Evolutionary conservation across 371 early-diverging fungal genomes (phyloP), one percentile per base, ranked within the genome.

Genomic region (Apophysomyces variabilis): DNA sequence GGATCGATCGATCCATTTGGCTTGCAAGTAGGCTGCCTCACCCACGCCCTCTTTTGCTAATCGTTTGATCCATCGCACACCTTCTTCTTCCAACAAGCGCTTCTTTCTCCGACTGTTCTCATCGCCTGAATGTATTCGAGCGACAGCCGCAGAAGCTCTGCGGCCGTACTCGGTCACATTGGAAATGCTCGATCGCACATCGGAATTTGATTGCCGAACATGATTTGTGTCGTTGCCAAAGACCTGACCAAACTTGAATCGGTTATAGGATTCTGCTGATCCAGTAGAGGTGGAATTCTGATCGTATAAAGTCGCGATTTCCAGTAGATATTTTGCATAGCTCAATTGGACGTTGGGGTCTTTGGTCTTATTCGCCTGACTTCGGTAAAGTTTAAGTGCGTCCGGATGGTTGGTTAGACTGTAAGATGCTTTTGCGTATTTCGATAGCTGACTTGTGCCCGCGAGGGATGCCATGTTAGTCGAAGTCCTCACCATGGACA

Each of bases 321-420:
- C 87, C 8, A 92, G 76, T 35, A 92, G 69, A 61, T 89, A 91
- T 58, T 89, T 87, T 26, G 93, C 95, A 80, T 93, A 95, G 43
- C 86, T 89, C 18, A 94, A 78, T 76, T 92, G 94, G 18, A 90
- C 85, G 7, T 73, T 82, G 0, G 92, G 90, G 74, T 94, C 94
- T 38, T 83, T 82, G 61, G 87, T 89, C 44, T 84, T 84, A 72
- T 86, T 88, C 5, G 93, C 93, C 54, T 88, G 85, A 37, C 86
- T 85, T 3, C 90, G 85, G 65, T 90, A 90, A 61, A 81, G 76
- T 66, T 82, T 76, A 43, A 88, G 64, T 1, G 84, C 83, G 21
- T 76, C 77, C 38, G 74, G 80, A 9, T 80, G 78, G 67, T 80
- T 82, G 36, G 85, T 79, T 47, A 88, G 76, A 14, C 85, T 85